Base-by-base conservation (phyloP, 768 basidiomycete genomes). In the Nidularia pulvinata region DNA sequence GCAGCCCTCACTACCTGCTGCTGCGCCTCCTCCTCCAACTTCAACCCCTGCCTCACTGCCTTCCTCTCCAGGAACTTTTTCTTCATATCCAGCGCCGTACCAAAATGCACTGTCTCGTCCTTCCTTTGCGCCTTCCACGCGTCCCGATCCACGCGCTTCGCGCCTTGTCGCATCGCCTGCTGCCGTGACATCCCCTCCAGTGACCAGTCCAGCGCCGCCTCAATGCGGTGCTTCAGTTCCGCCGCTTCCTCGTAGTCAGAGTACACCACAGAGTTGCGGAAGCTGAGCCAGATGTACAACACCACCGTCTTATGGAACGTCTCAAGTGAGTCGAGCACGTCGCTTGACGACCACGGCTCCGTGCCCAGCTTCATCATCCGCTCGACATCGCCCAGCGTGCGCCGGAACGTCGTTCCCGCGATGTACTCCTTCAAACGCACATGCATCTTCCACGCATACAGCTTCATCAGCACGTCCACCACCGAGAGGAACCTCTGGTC, bases 221-320 rank as follows among this genome's bases (percentile, higher is more conserved):
- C 92, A 6, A 86, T 72, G 30, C 87, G 70, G 10, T 63, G 63
- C 65, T 93, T 91, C 45, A 92, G 61, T 13, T 63, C 69, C 10
- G 67, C 57, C 1, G 85, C 88, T 30, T 70, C 66, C 5, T 71
- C 64, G 33, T 78, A 71, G n/a, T 88, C 76, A 4, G 79, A 68
- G 65, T 89, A 98, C 6, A 85, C 75, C 50, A 92, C 74, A 0
- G 83, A 76, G 54, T 83, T 77, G 37, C 95, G 86, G 65, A 83
- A 86, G 16, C 78, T 76, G 57, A 95, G 75, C 96, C 96, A 99
- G 48, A 93, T 73, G 69, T 98, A 98, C 19, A 89, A 59, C 11
- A 88, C 85, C 32, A 93, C 61, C 33, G 83, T 71, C 61, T 88
- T 89, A 70, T 99, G 94, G 55, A 92, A 69, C 5, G 79, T 74